Evolutionary conservation across 192 early-diverging fungal species (phyloP).

Genomic region (Coemansia sp.): DNA sequence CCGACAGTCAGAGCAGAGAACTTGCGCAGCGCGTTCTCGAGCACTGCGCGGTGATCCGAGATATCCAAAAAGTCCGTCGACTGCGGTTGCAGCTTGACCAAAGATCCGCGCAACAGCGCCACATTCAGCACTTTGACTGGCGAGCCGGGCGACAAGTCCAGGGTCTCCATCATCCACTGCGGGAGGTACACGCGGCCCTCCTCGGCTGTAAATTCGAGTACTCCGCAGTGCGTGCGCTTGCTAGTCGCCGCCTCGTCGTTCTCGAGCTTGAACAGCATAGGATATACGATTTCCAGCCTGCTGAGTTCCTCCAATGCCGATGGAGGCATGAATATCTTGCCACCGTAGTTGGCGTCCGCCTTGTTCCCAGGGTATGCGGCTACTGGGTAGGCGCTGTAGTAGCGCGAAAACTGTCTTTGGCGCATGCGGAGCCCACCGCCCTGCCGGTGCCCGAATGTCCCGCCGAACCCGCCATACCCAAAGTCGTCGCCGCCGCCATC

Average conservation of each 20-base stretch:
- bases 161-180: slow-evolving; percentile 97
- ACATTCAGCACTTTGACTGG: slow-evolving; percentile 80
- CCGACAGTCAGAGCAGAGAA: slow-evolving; percentile 92
- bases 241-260: slow-evolving; percentile 55
- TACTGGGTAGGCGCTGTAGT: slow-evolving; percentile 52
- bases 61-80: slow-evolving; percentile 96
- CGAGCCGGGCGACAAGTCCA: slow-evolving; percentile 75
- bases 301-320: slow-evolving; percentile 61
- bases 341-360: slow-evolving; percentile 48
- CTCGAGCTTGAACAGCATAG: slow-evolving; percentile 88
- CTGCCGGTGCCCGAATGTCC: slow-evolving; percentile 4
- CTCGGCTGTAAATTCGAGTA: slow-evolving; percentile 98
- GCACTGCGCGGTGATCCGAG: slow-evolving; percentile 93
- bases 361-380: slow-evolving; percentile 39
- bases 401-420: slow-evolving; percentile 34
- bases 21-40: slow-evolving; percentile 92
- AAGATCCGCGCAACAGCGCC: slow-evolving; percentile 76
- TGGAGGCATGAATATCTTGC: slow-evolving; percentile 56
- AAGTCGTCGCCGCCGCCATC: slow-evolving; percentile 23
- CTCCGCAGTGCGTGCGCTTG: slow-evolving; percentile 87
- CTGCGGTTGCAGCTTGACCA: slow-evolving; percentile 98
- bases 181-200: slow-evolving; percentile 96
- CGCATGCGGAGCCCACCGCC: slow-evolving; percentile 7
- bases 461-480: slow-evolving; percentile 15
- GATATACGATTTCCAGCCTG: slow-evolving; percentile 85